Percentiles rank a stretch among this genome's conserved stretches.
Evolutionary conservation across 192 early-diverging fungal genomes (phyloP).

Genomic region (Neocallimastix lanati): DNA sequence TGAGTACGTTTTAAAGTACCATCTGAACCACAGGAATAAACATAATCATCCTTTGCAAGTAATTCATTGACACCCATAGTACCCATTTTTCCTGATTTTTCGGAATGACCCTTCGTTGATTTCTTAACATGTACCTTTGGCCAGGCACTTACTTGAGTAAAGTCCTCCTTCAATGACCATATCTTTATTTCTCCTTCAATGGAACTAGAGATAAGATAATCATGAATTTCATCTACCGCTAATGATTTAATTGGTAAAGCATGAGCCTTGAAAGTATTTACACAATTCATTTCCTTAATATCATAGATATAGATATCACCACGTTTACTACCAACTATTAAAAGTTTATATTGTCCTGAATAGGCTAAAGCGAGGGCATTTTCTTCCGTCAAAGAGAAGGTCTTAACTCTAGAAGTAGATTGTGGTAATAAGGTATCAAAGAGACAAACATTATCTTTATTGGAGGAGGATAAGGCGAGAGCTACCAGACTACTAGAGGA

Average conservation of each 20-base stretch:
- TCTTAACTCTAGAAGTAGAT: slow-evolving; percentile 33
- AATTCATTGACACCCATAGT: background rate
- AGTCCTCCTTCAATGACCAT: background rate
- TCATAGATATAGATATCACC: slow-evolving; percentile 60
- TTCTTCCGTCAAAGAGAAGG: slow-evolving; percentile 34
- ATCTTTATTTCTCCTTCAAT: slow-evolving; percentile 43
- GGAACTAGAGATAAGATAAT: slow-evolving; percentile 43
- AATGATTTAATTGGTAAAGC: slow-evolving; percentile 17
- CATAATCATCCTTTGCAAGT: background rate
- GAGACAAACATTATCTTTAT: slow-evolving; percentile 38
- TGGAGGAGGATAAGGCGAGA: slow-evolving; percentile 45
- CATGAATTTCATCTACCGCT: slow-evolving; percentile 33
- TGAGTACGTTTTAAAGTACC: background rate
- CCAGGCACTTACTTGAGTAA: background rate
- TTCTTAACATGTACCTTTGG: background rate
- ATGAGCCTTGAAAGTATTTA: slow-evolving; percentile 53
- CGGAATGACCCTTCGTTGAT: background rate
- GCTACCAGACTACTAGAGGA: slow-evolving; percentile 51
- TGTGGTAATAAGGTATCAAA: slow-evolving; percentile 62
- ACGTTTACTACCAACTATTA: slow-evolving; percentile 54
- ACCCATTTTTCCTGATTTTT: background rate
- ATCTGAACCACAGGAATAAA: background rate
- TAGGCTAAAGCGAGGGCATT: slow-evolving; percentile 49
- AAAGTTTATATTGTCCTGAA: slow-evolving; percentile 32
- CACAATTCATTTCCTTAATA: slow-evolving; percentile 35